Evolutionary conservation across 2,329 filamentous ascomycete species (phyloP), one percentile per base, ranked within the genome.

Genomic region (Fusarium oligoseptatum): DNA sequence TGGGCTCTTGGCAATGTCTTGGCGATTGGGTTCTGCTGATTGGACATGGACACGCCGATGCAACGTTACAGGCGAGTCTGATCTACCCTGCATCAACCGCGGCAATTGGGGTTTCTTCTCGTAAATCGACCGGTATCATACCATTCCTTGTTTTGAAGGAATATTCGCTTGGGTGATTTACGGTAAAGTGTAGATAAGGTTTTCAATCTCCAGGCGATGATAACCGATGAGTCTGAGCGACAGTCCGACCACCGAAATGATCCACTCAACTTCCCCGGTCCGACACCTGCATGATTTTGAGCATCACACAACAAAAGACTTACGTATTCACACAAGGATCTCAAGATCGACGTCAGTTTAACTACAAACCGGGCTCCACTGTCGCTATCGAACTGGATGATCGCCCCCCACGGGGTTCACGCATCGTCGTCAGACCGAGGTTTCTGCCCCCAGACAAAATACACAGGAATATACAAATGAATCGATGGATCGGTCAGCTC

Each of bases 401-500:
- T 9, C 6, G 0, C 11, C 48, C 15, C 27, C 27, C 17, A n/a
- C 27, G 17, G 17, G 48, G 17, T 20, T 55, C 20, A 32, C 3
- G 3, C 27, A 29, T 27, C 43, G 7, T n/a, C 48, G 10, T 27
- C 27, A 12, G 27, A n/a, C 24, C 48, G 24, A 22, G 72, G 68
- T 14, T 75, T 74, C 27, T 32, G 55, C 3, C 64, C 72, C 68
- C 68, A 62, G 12, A 77, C 60, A 43, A 67, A 69, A 37, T 71
- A 68, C 4, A 73, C 66, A 0, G 70, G 72, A n/a, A 71, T 43
- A n/a, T 64, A 76, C 2, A 74, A 10, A 32, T 77, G 75, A 22
- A 73, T 66, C 9, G 75, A 55, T 14, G 73, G 60, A 34, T 77
- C 72, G 15, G 64, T 70, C 11, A 77, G 75, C 39, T 77, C 75